Evolutionary conservation across 495 filamentous ascomycete species (phyloP).

Genomic region (Bathelium albidoporum): DNA sequence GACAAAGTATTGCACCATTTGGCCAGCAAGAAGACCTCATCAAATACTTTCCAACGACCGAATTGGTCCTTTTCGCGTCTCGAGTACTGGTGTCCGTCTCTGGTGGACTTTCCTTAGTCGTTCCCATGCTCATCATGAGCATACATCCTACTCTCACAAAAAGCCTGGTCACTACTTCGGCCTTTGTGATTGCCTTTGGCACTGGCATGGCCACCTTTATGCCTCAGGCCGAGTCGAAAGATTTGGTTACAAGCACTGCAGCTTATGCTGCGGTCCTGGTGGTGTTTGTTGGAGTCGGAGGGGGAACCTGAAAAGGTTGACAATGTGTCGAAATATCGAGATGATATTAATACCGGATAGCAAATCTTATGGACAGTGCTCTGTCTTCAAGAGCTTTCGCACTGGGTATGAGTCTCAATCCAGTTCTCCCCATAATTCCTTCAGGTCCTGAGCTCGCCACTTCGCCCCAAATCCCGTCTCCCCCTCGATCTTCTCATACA

Average conservation of each 20-base stretch:
- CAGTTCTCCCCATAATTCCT: constrained; percentile 13
- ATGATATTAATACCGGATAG: neutral
- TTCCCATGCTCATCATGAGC: neutral
- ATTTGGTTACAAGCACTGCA: neutral
- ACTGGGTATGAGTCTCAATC: too few relatives aligned
- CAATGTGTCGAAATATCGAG: neutral
- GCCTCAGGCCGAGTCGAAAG: neutral
- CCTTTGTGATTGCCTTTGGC: neutral
- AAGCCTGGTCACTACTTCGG: neutral
- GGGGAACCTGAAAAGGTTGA: neutral
- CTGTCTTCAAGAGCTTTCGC: too few relatives aligned
- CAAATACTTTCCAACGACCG: neutral
- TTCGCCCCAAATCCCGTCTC: constrained; percentile 17
- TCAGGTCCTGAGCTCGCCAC: constrained; percentile 16
- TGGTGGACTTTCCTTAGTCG: neutral
- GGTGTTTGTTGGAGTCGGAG: neutral
- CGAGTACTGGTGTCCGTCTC: neutral
- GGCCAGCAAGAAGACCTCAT: neutral
- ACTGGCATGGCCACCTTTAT: neutral
- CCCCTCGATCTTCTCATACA: constrained; percentile 12
- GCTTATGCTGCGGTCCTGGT: constrained; percentile 3
- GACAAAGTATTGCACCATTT: neutral
- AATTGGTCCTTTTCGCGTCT: neutral
- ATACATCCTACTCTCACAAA: neutral
- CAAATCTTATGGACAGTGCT: too few relatives aligned